Evolutionary conservation across 2,329 filamentous ascomycete species (phyloP).

Genomic region (Zasmidium cellare): DNA sequence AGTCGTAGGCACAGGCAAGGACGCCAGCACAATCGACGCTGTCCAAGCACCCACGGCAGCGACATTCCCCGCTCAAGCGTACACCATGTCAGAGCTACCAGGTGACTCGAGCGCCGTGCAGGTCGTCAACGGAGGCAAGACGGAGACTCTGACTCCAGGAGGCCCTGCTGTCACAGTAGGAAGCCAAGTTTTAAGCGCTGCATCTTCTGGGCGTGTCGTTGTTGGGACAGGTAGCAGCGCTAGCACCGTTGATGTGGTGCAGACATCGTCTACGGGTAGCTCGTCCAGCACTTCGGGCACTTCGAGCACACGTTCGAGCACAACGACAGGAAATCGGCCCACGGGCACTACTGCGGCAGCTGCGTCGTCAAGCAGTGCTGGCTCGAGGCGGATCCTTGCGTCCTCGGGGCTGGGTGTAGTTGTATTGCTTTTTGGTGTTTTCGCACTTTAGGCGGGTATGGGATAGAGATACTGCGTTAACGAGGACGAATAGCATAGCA

Average conservation of each 20-base stretch:
- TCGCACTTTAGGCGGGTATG: neutral
- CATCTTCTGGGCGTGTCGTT: neutral
- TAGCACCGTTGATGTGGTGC: neutral
- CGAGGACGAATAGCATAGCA: too few species aligned
- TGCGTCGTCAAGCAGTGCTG: neutral
- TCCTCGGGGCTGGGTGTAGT: neutral
- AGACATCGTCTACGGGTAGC: neutral
- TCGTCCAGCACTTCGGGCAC: neutral
- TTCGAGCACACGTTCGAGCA: neutral
- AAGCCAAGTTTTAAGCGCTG: constrained; percentile 5
- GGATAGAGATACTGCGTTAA: too few species aligned
- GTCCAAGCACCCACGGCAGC: too few species aligned
- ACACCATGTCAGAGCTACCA: too few species aligned
- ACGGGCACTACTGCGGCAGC: neutral
- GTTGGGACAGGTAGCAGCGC: neutral
- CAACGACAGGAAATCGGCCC: neutral
- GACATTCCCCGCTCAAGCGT: neutral
- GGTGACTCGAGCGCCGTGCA: neutral
- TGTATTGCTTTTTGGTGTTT: neutral
- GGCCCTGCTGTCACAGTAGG: neutral
- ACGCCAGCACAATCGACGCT: neutral
- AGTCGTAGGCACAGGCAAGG: neutral
- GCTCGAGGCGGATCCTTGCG: neutral
- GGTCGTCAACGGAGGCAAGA: neutral
- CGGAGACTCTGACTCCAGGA: neutral